phyloP scores from a whole-genome alignment of 2,329 filamentous ascomycete species.

The Fusarium brachygibbosum region DNA sequence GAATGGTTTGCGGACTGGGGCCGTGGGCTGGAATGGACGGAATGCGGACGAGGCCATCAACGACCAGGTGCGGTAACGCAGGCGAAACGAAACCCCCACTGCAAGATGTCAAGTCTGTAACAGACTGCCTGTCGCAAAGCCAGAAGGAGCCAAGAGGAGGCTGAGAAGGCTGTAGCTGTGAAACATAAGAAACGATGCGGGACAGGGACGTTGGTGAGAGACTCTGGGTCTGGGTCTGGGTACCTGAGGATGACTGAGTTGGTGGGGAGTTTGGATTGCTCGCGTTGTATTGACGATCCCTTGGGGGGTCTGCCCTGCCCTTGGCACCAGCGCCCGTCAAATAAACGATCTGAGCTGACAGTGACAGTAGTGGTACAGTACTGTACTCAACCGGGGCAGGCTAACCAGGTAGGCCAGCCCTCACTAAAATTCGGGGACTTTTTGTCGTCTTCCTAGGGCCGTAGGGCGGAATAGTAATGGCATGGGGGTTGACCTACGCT shows the following conservation, averaged over 20 bases:
- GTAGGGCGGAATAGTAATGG: slow-evolving; percentile 10
- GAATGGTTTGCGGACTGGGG: slow-evolving; percentile 29
- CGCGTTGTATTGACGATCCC: slow-evolving; percentile 33
- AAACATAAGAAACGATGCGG: slow-evolving; percentile 35
- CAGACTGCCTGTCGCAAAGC: slow-evolving; percentile 22
- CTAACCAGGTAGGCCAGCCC: neutral
- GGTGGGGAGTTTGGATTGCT: slow-evolving; percentile 21
- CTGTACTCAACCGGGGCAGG: neutral
- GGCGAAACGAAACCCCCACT: slow-evolving; percentile 7
- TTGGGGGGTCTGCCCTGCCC: slow-evolving; percentile 27
- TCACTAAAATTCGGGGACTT: slow-evolving; percentile 29
- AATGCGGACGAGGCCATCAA: slow-evolving; percentile 35
- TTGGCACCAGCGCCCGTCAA: slow-evolving; percentile 31
- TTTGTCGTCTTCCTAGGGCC: slow-evolving; percentile 14
- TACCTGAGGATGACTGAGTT: slow-evolving; percentile 9
- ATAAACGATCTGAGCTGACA: slow-evolving; percentile 26
- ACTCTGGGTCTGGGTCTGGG: neutral
- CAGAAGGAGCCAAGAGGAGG: slow-evolving; percentile 33
- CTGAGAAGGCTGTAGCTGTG: slow-evolving; percentile 38
- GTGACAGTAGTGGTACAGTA: neutral
- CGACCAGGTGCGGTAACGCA: slow-evolving; percentile 16
- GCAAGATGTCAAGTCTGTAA: slow-evolving; percentile 19
- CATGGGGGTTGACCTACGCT: slow-evolving; percentile 7
- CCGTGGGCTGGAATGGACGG: slow-evolving; percentile 19
- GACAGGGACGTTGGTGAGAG: slow-evolving; percentile 21